Conservation (phyloP, 768 basidiomycete genomes). For the Hericium coralloides region DNA sequence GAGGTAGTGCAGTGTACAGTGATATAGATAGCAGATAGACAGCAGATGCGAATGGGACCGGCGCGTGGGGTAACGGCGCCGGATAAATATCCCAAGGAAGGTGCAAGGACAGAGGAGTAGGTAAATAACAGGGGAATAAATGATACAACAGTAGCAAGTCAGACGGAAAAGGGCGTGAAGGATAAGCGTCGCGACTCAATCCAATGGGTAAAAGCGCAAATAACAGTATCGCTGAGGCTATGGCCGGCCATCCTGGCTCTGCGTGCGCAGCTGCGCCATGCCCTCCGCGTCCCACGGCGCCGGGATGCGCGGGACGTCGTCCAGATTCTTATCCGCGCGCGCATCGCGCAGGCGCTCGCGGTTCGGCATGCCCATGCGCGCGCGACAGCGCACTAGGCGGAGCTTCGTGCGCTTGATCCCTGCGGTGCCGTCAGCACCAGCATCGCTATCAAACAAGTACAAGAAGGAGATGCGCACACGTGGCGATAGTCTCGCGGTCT, state of each 20-base stretch:
- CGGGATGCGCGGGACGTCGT: slow-evolving; percentile 59
- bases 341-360: slow-evolving; percentile 68
- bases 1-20: no score
- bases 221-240: no score
- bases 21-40: no score
- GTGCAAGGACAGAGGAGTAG: no score
- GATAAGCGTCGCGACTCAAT: no score
- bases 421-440: slow-evolving; percentile 18
- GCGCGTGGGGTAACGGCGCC: no score
- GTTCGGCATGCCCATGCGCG: slow-evolving; percentile 70
- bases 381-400: slow-evolving; percentile 68
- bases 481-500: slow-evolving; percentile 69
- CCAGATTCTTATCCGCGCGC: slow-evolving; percentile 70
- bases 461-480: slow-evolving; percentile 39
- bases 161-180: no score
- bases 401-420: slow-evolving; percentile 85
- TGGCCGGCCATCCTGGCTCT: neutral
- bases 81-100: no score
- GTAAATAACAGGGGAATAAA: no score
- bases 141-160: no score
- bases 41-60: no score
- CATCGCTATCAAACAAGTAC: neutral
- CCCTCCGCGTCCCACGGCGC: slow-evolving; percentile 39
- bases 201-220: no score
- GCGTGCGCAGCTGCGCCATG: slow-evolving; percentile 6